Conservation (phyloP, 208 protist species). For the Tetramitus jugosus region DNA sequence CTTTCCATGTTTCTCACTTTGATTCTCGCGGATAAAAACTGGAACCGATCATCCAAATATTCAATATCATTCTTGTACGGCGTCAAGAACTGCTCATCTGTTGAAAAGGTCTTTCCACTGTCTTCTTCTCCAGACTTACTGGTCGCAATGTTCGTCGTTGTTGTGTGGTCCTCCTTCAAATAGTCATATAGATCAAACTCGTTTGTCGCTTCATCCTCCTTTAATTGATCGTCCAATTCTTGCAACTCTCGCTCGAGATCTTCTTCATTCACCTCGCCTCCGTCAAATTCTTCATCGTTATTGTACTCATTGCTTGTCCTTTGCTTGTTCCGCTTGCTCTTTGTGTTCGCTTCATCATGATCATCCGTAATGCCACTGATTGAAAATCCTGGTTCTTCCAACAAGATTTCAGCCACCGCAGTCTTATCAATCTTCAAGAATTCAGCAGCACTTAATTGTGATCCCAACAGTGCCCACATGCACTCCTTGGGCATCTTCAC, state of each 20-base stretch:
- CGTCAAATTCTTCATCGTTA: neutral
- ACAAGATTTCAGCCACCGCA: conserved; percentile 58
- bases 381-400: conserved; percentile 16
- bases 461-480: conserved; percentile 59
- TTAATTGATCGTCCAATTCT: conserved; percentile 21
- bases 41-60: conserved; percentile 77
- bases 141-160: neutral
- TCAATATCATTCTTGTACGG: conserved; percentile 72
- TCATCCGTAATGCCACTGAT: neutral
- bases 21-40: conserved; percentile 65
- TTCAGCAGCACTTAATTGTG: conserved; percentile 62
- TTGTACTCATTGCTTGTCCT: neutral
- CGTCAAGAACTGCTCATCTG: conserved; percentile 7
- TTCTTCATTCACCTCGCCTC: no score
- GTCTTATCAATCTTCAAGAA: conserved; percentile 80
- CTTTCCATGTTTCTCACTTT: conserved; percentile 65
- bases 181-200: neutral
- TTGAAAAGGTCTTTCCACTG: neutral
- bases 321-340: conserved; percentile 4
- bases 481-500: conserved; percentile 61
- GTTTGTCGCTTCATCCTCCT: neutral
- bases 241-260: conserved; percentile 24
- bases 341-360: neutral
- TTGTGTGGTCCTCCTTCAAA: neutral
- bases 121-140: neutral